phyloP scores from a whole-genome alignment of 805 yeast genomes.

The Sungouiozyma ichnusensis region DNA sequence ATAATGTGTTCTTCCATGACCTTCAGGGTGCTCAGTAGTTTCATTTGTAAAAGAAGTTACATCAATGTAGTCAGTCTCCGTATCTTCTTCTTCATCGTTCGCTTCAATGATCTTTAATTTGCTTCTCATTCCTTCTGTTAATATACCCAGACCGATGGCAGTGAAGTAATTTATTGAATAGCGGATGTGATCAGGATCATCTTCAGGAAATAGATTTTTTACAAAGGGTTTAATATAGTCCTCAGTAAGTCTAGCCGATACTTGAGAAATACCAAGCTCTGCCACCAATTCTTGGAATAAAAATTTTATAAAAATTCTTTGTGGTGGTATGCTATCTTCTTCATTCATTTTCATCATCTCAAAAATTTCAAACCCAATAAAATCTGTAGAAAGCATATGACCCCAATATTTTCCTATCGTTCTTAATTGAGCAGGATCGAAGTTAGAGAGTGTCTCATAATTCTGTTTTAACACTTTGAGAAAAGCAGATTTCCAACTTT shows the following conservation, averaged over 20 bases:
- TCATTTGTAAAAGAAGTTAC: too few relatives aligned
- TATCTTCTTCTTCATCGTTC: conserved; percentile 10
- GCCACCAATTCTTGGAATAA: conserved; percentile 69
- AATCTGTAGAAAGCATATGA: conserved; percentile 62
- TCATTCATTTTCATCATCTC: conserved; percentile 52
- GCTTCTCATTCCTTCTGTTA: conserved; percentile 76
- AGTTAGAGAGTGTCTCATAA: conserved; percentile 51
- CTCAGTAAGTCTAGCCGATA: conserved; percentile 43
- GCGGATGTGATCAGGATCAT: conserved; percentile 43
- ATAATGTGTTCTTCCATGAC: conserved; percentile 1
- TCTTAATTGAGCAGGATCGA: conserved; percentile 63
- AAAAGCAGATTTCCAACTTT: conserved; percentile 50
- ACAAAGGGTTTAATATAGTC: conserved; percentile 40
- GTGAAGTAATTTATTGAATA: conserved; percentile 87
- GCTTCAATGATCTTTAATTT: conserved; percentile 31
- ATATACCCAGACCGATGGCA: conserved; percentile 76
- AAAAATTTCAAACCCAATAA: conserved; percentile 53
- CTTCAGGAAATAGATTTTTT: conserved; percentile 54
- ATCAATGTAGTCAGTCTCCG: too few relatives aligned
- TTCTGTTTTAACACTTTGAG: conserved; percentile 41
- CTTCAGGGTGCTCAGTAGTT: too few relatives aligned
- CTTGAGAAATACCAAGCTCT: conserved; percentile 52
- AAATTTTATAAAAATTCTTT: conserved; percentile 72
- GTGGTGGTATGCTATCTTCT: conserved; percentile 62
- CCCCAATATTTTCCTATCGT: conserved; percentile 83